Percentiles rank a stretch among this genome's conserved stretches.
Evolutionary conservation across 2,329 filamentous ascomycete genomes (phyloP).

Genomic region (Ambrosiella xylebori): DNA sequence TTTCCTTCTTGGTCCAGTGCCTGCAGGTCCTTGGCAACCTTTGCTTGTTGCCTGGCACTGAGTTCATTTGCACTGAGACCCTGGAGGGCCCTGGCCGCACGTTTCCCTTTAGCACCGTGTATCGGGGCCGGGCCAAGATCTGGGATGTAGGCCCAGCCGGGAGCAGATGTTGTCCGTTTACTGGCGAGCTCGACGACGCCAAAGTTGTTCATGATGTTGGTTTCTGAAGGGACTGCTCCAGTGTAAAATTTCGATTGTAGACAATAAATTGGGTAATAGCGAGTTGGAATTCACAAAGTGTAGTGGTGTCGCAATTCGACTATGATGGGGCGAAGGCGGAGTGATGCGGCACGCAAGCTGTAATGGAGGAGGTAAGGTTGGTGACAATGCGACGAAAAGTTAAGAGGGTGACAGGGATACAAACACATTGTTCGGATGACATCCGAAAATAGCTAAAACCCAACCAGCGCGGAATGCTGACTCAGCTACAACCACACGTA

Average conservation of each 20-base stretch:
- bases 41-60: constrained; percentile 66
- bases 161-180: constrained; percentile 49
- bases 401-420: background rate
- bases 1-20: constrained; percentile 69
- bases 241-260: background rate
- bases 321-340: background rate
- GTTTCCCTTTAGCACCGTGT: constrained; percentile 45
- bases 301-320: background rate
- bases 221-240: background rate
- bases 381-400: background rate
- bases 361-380: background rate
- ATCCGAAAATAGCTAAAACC: too few species aligned
- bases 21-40: constrained; percentile 64
- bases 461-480: too few species aligned
- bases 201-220: constrained; percentile 41
- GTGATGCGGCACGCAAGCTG: background rate
- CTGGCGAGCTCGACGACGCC: constrained; percentile 72
- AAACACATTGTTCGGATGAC: too few species aligned
- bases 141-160: constrained; percentile 85
- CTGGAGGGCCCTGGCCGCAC: constrained; percentile 43
- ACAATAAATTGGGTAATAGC: too few species aligned
- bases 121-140: constrained; percentile 44
- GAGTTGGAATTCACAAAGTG: too few species aligned
- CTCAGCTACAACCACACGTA: too few species aligned
- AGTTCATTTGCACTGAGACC: constrained; percentile 44